A percentile compares a stretch with the other conserved stretches of the same genome.
These are phyloP conservation scores for Colletotrichum orbiculare DNA, from an alignment of 2,329 filamentous ascomycete species.

Conservation along the genomic window DNA sequence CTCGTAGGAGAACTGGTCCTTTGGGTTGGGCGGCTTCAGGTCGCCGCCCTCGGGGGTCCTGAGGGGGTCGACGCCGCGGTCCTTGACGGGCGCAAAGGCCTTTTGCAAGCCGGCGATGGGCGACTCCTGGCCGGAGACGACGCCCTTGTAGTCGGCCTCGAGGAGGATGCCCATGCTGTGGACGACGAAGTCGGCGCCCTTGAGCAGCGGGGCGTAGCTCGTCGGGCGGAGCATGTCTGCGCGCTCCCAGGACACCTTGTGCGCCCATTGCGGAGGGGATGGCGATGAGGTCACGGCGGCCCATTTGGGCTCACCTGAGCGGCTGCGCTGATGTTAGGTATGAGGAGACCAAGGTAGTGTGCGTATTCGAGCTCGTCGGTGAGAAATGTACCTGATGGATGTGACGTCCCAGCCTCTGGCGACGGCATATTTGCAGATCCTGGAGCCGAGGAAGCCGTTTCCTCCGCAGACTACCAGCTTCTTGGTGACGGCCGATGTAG, in stretches of 20 bases:
- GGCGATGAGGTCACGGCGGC: conserved; percentile 77
- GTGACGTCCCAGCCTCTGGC: conserved; percentile 90
- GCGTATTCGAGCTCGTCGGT: conserved; percentile 19
- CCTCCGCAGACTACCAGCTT: conserved; percentile 92
- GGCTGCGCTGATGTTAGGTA: conserved; percentile 63
- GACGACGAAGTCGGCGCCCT: conserved; percentile 84
- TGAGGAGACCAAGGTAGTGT: conserved; percentile 1
- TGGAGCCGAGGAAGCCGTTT: conserved; percentile 87
- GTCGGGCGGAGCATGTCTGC: conserved; percentile 87
- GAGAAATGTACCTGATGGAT: conserved; percentile 78
- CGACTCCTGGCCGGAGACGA: conserved; percentile 85
- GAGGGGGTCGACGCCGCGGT: conserved; percentile 76
- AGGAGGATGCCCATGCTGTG: conserved; percentile 97
- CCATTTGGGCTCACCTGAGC: conserved; percentile 92
- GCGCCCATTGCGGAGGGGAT: conserved; percentile 81
- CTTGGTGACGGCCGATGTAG: conserved; percentile 69
- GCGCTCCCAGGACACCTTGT: conserved; percentile 85
- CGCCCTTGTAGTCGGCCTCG: conserved; percentile 97
- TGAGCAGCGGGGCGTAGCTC: conserved; percentile 81
- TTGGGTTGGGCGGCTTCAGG: conserved; percentile 73
- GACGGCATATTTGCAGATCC: conserved; percentile 92
- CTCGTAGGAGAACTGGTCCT: conserved; percentile 91
- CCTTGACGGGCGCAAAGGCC: conserved; percentile 77
- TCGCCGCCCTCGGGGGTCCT: conserved; percentile 67
- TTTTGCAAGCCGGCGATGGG: conserved; percentile 81